Conservation (phyloP, 129 eudicot genomes). For the Centaurea solstitialis region DNA sequence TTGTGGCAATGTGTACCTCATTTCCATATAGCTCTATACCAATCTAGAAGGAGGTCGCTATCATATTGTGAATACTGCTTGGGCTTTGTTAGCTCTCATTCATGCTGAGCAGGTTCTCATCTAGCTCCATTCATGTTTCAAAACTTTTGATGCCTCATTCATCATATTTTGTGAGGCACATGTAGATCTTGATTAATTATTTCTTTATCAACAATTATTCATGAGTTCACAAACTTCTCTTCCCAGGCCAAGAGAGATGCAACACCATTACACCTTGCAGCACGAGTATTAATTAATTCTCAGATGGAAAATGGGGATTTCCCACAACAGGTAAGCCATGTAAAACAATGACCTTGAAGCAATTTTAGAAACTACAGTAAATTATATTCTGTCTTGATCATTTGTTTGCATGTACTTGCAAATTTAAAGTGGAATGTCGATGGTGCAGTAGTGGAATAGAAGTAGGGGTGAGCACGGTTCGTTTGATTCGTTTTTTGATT, state of each 20-base stretch:
- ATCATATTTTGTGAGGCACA: not conserved
- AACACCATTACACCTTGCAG: conserved; percentile 66
- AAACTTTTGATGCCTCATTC: too few relatives aligned
- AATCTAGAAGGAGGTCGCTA: conserved; percentile 55
- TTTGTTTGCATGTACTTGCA: not conserved
- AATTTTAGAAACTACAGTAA: not conserved
- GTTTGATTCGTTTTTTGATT: too few relatives aligned
- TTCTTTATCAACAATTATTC: not conserved
- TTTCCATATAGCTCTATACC: conserved; percentile 57
- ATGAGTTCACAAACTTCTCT: not conserved
- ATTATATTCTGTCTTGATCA: not conserved
- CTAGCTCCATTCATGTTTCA: not conserved
- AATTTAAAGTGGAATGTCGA: not conserved
- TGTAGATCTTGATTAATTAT: not conserved
- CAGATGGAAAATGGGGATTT: conserved; percentile 67
- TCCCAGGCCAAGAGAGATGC: conserved; percentile 60
- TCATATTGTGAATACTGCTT: conserved; percentile 72
- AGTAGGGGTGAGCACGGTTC: too few relatives aligned
- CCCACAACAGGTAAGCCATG: conserved; percentile 61
- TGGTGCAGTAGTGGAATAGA: not conserved
- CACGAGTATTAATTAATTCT: conserved; percentile 52
- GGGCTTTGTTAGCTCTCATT: conserved; percentile 87
- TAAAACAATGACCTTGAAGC: not conserved
- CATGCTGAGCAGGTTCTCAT: conserved; percentile 68
- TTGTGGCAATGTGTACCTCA: not conserved